phyloP scores from a whole-genome alignment of 148 eudicot species.

The Rhododendron ovatum region DNA sequence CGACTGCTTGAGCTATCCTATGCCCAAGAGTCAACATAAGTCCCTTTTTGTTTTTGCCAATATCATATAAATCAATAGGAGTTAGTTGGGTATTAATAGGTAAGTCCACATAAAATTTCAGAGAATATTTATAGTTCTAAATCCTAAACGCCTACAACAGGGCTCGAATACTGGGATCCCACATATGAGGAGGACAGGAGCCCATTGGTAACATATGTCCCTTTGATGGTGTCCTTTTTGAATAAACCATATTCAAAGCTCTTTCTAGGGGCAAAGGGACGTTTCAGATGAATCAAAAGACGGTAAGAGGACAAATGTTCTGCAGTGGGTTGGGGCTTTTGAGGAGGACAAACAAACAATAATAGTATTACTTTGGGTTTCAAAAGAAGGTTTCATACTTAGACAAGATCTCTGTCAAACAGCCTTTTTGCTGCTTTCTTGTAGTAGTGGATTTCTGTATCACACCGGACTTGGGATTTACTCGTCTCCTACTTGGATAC shows the following conservation, averaged over 20 bases:
- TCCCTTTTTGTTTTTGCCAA: too few species aligned
- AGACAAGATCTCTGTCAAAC: neutral
- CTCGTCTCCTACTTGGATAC: neutral
- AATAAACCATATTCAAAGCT: too few species aligned
- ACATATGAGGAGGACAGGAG: too few species aligned
- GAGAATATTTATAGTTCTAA: fast-evolving
- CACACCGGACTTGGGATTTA: neutral
- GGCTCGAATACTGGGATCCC: fast-evolving
- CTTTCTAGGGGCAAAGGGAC: neutral
- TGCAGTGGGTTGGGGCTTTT: neutral
- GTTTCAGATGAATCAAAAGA: neutral
- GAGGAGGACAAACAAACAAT: neutral
- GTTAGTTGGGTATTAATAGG: fast-evolving
- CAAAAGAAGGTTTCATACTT: neutral
- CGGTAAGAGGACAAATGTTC: neutral
- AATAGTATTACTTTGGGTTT: neutral
- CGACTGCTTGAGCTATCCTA: too few species aligned
- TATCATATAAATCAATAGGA: too few species aligned
- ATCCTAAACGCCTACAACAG: too few species aligned
- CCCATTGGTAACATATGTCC: too few species aligned
- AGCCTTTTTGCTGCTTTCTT: neutral
- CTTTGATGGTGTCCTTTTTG: too few species aligned
- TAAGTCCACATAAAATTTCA: too few species aligned
- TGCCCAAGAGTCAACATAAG: too few species aligned
- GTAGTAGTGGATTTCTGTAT: neutral